phyloP scores from a whole-genome alignment of 202 grass and related monocot species.

The Bolboschoenoplectus hybrid region DNA sequence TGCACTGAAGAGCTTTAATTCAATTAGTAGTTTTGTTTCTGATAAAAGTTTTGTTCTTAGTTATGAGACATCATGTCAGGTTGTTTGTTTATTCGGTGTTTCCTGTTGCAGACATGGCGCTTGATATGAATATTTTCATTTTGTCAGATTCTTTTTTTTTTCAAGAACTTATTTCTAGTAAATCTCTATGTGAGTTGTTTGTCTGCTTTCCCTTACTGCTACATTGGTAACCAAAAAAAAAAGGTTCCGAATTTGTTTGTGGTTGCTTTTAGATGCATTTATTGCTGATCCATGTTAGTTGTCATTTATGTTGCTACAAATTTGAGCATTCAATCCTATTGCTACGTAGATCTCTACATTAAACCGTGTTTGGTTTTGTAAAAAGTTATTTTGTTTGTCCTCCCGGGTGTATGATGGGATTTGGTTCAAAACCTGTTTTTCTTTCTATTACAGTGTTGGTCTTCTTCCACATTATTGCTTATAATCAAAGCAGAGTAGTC shows the following conservation, averaged over 20 bases:
- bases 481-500: neutral
- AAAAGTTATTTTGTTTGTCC: neutral
- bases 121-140: slow-evolving; percentile 34
- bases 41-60: slow-evolving; percentile 31
- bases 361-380: neutral
- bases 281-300: neutral
- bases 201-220: neutral
- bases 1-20: slow-evolving; percentile 16
- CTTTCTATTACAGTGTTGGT: neutral
- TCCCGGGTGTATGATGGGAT: neutral
- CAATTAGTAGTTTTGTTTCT: slow-evolving; percentile 17
- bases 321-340: neutral
- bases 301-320: neutral
- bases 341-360: neutral
- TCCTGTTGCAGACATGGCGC: slow-evolving; percentile 8
- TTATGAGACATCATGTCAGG: slow-evolving; percentile 1
- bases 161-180: neutral
- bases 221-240: neutral
- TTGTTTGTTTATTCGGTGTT: slow-evolving; percentile 18
- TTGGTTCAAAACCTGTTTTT: neutral
- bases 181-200: neutral
- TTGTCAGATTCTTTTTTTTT: neutral
- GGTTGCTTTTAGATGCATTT: neutral
- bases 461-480: neutral
- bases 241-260: too few species aligned